These are phyloP conservation scores for Nigrospora osmanthi DNA, from an alignment of 2,329 filamentous ascomycete species.

Conservation along the genomic window DNA sequence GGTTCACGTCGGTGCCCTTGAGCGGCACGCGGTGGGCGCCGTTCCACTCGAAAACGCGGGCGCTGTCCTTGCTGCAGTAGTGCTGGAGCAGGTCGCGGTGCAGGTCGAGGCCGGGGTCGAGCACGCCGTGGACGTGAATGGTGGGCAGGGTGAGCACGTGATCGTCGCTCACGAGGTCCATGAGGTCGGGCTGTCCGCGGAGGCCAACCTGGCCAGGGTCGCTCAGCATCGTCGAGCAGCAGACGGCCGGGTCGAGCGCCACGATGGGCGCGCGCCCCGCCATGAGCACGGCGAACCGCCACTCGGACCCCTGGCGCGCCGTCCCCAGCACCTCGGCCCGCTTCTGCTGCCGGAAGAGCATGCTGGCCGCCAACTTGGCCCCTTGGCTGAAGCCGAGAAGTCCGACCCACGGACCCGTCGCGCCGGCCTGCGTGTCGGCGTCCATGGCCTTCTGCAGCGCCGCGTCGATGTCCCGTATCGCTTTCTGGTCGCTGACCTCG, in stretches of 20 bases:
- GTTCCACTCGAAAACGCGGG: slow-evolving; percentile 62
- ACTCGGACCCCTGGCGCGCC: slow-evolving; percentile 19
- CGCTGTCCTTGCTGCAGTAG: slow-evolving; percentile 49
- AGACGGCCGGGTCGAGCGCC: slow-evolving; percentile 33
- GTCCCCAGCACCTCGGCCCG: slow-evolving; percentile 27
- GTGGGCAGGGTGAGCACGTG: slow-evolving; percentile 49
- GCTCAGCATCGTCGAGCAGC: slow-evolving; percentile 17
- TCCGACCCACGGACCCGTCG: slow-evolving; percentile 49
- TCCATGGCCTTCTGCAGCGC: slow-evolving; percentile 39
- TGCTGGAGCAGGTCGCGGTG: slow-evolving; percentile 48
- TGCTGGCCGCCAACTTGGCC: slow-evolving; percentile 50
- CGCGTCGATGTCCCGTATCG: slow-evolving; percentile 30
- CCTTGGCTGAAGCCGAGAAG: slow-evolving; percentile 62
- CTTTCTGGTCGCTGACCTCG: slow-evolving; percentile 37
- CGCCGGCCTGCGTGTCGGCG: slow-evolving; percentile 39
- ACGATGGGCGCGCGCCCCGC: slow-evolving; percentile 55
- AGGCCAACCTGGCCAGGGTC: slow-evolving; percentile 23
- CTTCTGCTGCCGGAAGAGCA: slow-evolving; percentile 56
- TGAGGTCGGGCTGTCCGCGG: slow-evolving; percentile 31
- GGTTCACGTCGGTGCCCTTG: slow-evolving; percentile 56
- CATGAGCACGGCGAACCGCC: slow-evolving; percentile 53
- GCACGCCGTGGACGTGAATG: slow-evolving; percentile 59
- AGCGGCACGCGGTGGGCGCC: slow-evolving; percentile 65
- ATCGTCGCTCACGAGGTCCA: slow-evolving; percentile 29
- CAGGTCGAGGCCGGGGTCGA: slow-evolving; percentile 49